phyloP scores from a whole-genome alignment of 768 basidiomycete genomes.

The Lactifluus pinguis region DNA sequence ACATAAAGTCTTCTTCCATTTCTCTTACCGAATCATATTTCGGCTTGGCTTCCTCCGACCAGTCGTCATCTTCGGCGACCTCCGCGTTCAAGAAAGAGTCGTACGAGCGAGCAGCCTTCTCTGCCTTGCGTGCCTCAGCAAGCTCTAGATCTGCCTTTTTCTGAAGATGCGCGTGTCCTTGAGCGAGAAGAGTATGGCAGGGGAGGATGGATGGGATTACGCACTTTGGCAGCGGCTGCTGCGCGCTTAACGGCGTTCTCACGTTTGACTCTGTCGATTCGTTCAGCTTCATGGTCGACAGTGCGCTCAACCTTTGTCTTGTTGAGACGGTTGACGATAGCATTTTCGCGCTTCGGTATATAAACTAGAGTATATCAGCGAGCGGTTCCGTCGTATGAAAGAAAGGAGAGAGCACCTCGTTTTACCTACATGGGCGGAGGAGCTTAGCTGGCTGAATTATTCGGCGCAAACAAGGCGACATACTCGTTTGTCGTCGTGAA shows the following conservation, averaged over 20 bases:
- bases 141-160: constrained; percentile 74
- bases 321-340: constrained; percentile 84
- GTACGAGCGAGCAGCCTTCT: constrained; percentile 84
- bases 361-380: constrained; percentile 42
- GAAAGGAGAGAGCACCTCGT: constrained; percentile 41
- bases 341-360: constrained; percentile 73
- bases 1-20: constrained; percentile 88
- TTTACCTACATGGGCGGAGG: constrained; percentile 49
- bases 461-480: constrained; percentile 13
- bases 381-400: neutral
- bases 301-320: constrained; percentile 82
- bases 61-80: constrained; percentile 37
- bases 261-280: constrained; percentile 68
- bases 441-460: neutral
- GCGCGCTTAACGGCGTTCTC: constrained; percentile 59
- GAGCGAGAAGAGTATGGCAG: neutral
- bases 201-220: neutral
- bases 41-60: constrained; percentile 31
- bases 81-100: constrained; percentile 67
- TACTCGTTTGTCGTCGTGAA: constrained; percentile 85
- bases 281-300: constrained; percentile 89
- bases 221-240: constrained; percentile 60
- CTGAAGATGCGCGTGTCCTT: constrained; percentile 30
- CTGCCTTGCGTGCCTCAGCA: constrained; percentile 66
- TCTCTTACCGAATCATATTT: constrained; percentile 56